Evolutionary conservation across 768 basidiomycete species (phyloP), one percentile per base, ranked within the genome.

Genomic region (Hericium alpestre): DNA sequence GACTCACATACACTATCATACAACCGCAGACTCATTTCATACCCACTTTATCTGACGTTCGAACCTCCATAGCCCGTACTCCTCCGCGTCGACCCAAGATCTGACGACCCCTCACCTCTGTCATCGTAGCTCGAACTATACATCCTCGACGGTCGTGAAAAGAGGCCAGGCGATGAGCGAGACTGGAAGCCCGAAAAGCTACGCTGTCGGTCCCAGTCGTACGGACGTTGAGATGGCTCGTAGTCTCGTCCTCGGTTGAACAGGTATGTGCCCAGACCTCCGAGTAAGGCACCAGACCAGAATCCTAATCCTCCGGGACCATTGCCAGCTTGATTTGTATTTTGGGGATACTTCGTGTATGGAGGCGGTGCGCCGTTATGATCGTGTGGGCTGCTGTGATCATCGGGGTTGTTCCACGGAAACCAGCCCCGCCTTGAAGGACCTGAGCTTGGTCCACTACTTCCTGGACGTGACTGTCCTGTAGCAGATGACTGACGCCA

Each of bases 11-110:
- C 32, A 6, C 32, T 32, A 32, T 32, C 32, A 8, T 8, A 32
- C 32, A 32, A 32, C 32, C 7, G 32, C 32, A 32, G 6, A 32
- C 7, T 1, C 32, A 7, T 32, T 7, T 32, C 32, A 32, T 2
- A 32, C 1, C 32, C 8, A 25, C 22, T 46, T 72, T 64, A 92
- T 59, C 90, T 76, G 25, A 85, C 83, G 59, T 70, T 82, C 4
- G 90, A 87, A 25, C 90, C 83, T 32, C 91, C 92, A 56, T 86
- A 79, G 0, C 89, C 91, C 15, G 88, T 87, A 65, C 88, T 89
- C 38, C 79, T 74, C 66, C 90, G 79, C 78, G 87, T 83, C 22
- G 79, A 60, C 6, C 89, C 90, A 50, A 89, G 65, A 65, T 76
- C 80, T 23, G 86, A 88, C 15, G 82, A 67, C 6, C 87, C 86